Percentiles rank a stretch among this genome's conserved stretches.
Conservation (phyloP, 1,284 basidiomycete species). For the Leccinum pachyderme region DNA sequence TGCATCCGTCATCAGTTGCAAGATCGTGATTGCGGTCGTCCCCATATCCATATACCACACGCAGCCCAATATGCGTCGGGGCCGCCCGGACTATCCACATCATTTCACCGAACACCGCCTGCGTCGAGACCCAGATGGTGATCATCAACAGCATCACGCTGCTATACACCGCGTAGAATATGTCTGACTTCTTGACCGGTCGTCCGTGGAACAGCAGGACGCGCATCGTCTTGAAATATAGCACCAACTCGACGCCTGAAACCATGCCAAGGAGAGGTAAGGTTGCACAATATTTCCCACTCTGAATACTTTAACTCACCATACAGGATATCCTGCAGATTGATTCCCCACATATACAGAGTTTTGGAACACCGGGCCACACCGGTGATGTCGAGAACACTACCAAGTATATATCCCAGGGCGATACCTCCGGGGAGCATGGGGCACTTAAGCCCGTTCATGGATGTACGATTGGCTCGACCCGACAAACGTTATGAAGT, state of each 20-base stretch:
- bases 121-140: constrained; percentile 24
- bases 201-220: constrained; percentile 8
- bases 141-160: constrained; percentile 23
- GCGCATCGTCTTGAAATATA: constrained; percentile 26
- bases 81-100: constrained; percentile 29
- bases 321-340: constrained; percentile 25
- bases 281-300: not conserved
- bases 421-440: not conserved
- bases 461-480: not conserved
- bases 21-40: constrained; percentile 13
- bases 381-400: not conserved
- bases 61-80: constrained; percentile 16
- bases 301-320: constrained; percentile 12
- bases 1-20: constrained; percentile 30
- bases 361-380: constrained; percentile 21
- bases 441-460: not conserved
- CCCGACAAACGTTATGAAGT: not conserved
- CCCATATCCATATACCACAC: constrained; percentile 27
- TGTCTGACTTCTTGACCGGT: constrained; percentile 6
- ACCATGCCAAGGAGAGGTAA: not conserved
- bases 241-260: constrained; percentile 23
- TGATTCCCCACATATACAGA: constrained; percentile 29
- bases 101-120: constrained; percentile 24
- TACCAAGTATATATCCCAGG: constrained; percentile 11
- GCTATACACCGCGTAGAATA: constrained; percentile 26